Evolutionary conservation across 495 filamentous ascomycete species (phyloP), one percentile per base, ranked within the genome.

Genomic region (Hypoxylon cercidicola): DNA sequence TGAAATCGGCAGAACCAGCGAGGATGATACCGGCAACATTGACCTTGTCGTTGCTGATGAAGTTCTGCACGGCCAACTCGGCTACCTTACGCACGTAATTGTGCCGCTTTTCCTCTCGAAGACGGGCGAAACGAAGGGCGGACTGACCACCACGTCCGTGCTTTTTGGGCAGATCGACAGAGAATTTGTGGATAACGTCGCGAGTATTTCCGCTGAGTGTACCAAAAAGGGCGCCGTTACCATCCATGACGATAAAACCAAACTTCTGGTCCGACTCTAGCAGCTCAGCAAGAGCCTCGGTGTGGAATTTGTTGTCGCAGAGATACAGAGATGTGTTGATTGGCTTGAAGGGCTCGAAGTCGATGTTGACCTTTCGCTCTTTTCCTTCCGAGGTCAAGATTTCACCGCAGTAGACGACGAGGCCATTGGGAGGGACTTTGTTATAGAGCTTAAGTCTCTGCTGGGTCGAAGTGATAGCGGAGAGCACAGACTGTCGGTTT

Each of bases 271-370:
- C 95, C 4, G 93, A 97, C 79, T 98, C 95, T 45, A 99, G 87
- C 59, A 99, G 85, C 81, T 99, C 95, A 57, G 92, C 93, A 61
- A 99, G 81, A 6, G 95, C 94, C 76, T 99, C 95, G 34, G 95
- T 99, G 75, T 99, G 95, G 81, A 99, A 99, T 72, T 99, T 99
- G 82, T 99, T 99, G 84, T 99, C 95, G 82, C 95, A 99, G 23
- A 99, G 88, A 76, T 99, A 99, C 8, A 99, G 87, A 9, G 95
- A 99, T 4, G 95, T 99, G 78, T 99, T 99, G 86, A 99, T 98
- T 18, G 95, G 94, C 83, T 98, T 99, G 84, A 99, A 99, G 12
- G 95, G 95, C 75, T 99, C 95, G 73, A 99, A 99, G 72, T 98
- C 96, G 74, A 98, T 98, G 79, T 98, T 99, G 81, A 99, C 95